Evolutionary conservation across 352 stramenopile species (phyloP), one percentile per base, ranked within the genome.

Genomic region (Pilasporangium apinafurcum): DNA sequence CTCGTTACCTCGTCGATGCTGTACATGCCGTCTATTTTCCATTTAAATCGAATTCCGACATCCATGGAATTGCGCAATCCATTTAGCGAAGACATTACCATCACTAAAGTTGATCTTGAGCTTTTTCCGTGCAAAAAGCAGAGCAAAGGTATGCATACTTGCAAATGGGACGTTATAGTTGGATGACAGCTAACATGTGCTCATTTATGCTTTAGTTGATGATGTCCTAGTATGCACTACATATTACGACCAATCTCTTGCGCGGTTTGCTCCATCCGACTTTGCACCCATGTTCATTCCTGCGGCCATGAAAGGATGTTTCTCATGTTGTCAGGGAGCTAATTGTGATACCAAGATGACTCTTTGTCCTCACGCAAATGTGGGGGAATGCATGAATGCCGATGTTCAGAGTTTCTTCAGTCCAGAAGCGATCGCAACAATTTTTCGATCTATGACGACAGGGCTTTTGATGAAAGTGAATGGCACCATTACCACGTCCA

Each of bases 401-500:
- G 60, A 65, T 5, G 61, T 93, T 13, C 56, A 82, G 27, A 76
- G 62, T 37, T 83, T 87, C 26, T 71, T 90, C 51, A 87, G 59
- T 17, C 65, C 73, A 7, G 81, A 90, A 46, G 71, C 80, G 34
- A 88, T 93, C 47, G 70, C 70, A 5, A 76, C 76, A 16, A 65
- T 93, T 18, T 85, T 88, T 44, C 73, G 63, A 32, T 80, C 78
- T 4, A 62, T 82, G 31, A 88, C 74, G 10, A 70, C 76, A 12
- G 81, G 77, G 1, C 45, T 93, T 24, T 36, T 93, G 20, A 88
- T 93, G 78, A 61, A 68, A 29, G 74, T 93, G 22, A 87, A 93
- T 48, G 81, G 81, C 21, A 90, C 68, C 17, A 83, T 93, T 33
- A 56, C 56, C 22, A 68, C 72, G 8, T 72, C 71, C 4, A 88